Base-by-base conservation (phyloP, 2,329 filamentous ascomycete species). In the Diaporthe sp. region DNA sequence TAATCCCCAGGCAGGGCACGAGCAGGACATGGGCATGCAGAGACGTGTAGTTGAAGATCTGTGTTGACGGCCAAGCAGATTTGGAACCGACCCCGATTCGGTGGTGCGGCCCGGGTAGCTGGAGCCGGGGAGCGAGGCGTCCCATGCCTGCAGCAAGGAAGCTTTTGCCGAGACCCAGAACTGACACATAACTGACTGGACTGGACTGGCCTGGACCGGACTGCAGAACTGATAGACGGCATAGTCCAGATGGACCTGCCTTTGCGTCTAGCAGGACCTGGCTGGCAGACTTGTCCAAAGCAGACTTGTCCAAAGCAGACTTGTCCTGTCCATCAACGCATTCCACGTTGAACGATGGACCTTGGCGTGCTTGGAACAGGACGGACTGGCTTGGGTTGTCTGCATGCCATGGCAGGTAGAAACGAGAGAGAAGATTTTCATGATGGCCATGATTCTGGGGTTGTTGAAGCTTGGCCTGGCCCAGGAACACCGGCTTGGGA, bases 31-130 rank as follows among this genome's bases (percentile, higher is more conserved):
- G 65, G 47, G 65, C 65, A 25, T 13, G 65, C 28, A 55, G 34
- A 55, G 34, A 37, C 22, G 22, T 42, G 63, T 68, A 25, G 65
- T 70, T 42, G 49, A 70, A 53, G 49, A 70, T 70, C 65, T 20
- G 47, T 37, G 47, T 51, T 12, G 22, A 28, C 15, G 22, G 31
- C 65, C 47, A 68, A 53, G 22, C 47, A 68, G 31, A 28, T 37
- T 39, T 68, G 65, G 65, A 53, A 68, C 47, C 65, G 34, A 68
- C 31, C 15, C 31, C 28, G 65, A 68, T 37, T 53, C 31, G 65
- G 47, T 70, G 49, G 65, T 70, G 65, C 65, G 65, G 65, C 65
- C 65, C 65, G 65, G 65, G 65, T 55, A 70, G 65, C 49, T 70
- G 49, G 47, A 70, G 65, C 65, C 65, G 49, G 65, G 49, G 49